Base-by-base conservation (phyloP, 208 protist species). In the Acanthamoeba polyphaga region DNA sequence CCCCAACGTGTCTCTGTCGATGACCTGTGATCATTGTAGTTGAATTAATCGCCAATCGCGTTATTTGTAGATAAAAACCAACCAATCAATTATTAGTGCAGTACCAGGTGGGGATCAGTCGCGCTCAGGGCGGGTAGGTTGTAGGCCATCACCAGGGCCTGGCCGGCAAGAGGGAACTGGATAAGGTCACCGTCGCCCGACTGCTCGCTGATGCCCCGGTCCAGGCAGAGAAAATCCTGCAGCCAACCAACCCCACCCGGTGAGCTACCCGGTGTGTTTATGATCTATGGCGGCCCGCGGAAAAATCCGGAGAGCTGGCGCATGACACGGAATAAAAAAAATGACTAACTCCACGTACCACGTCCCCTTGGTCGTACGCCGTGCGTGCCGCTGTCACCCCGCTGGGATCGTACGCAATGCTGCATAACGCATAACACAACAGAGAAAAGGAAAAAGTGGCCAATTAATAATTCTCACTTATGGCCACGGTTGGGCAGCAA, bases 131-230 rank as follows among this genome's bases (percentile, higher is more conserved):
- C 68, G 5, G 68, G 68, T 12, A 74, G 10, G 68, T 74, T 74
- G 68, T 74, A 74, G 68, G 68, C 68, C 68, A 74, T 74, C 29
- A 74, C 68, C 68, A 74, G 32, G 15, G 68, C 68, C 17, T 74
- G 68, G 3, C 68, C 68, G 0, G 29, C 68, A 6, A 74, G 27
- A 7, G 68, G 68, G 17, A 74, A 74, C 13, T 43, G 68, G 9
- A 74, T 22, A 0, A 74, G 62, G 62, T 68, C 58, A 27, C 4
- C 13, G 19, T 60, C 29, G 12, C n/a, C 5, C 12, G 66, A 5
- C 66, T 74, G 29, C n/a, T 38, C 29, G 64, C 3, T 13, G 1
- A 74, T 4, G 6, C 68, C 68, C 2, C 68, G 0, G 12, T 74
- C 68, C 2, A 74, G 12, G 29, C 27, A 43, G 32, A 74, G 9